Conservation (phyloP, 1,139 yeast species). For the Diutina ranongensis region DNA sequence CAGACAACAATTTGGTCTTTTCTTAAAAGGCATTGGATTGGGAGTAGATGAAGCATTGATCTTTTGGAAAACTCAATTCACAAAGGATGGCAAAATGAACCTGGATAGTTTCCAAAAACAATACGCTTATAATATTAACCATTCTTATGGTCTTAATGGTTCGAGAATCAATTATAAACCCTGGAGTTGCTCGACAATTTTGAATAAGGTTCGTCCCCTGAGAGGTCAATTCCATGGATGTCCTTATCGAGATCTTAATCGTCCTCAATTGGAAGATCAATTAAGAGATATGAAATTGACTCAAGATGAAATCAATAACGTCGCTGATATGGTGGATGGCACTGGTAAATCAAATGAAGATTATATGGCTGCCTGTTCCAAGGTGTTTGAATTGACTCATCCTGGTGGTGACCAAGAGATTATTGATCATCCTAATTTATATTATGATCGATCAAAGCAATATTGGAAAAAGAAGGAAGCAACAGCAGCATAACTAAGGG, state of each 20-base stretch:
- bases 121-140: conserved; percentile 78
- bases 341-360: conserved; percentile 58
- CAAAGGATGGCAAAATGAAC: conserved; percentile 40
- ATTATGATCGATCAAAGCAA: conserved; percentile 65
- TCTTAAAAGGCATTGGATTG: conserved; percentile 82
- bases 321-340: conserved; percentile 51
- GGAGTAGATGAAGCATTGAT: conserved; percentile 77
- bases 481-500: no score
- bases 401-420: conserved; percentile 38
- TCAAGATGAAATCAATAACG: conserved; percentile 23
- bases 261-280: conserved; percentile 46
- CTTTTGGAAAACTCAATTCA: conserved; percentile 74
- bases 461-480: conserved; percentile 7
- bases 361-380: conserved; percentile 80
- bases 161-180: conserved; percentile 78
- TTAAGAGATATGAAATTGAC: conserved; percentile 36
- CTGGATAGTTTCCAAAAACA: conserved; percentile 78
- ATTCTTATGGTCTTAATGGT: conserved; percentile 87
- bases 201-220: conserved; percentile 61
- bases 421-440: conserved; percentile 79
- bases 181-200: conserved; percentile 70
- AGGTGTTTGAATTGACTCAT: conserved; percentile 78
- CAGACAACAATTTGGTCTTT: conserved; percentile 75
- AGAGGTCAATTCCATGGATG: conserved; percentile 81
- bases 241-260: conserved; percentile 69